Evolutionary conservation across 306 rosid species (phyloP), one percentile per base, ranked within the genome.

Genomic region (Dalbergia cultrata): DNA sequence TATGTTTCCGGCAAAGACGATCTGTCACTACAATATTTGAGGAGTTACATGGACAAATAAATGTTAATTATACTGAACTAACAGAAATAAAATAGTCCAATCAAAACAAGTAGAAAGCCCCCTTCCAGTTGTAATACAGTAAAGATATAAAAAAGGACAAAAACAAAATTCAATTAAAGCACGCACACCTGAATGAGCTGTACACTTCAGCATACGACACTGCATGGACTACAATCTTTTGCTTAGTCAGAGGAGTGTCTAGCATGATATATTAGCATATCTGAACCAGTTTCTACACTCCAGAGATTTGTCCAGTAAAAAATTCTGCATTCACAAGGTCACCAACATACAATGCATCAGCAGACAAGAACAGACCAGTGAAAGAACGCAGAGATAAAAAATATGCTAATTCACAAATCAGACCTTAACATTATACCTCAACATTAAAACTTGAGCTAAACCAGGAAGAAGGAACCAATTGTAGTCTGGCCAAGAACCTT

Each of bases 401-500:
- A 63, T n/a, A 58, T 10, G 74, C 56, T 12, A 49, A 67, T 56
- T 74, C 58, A 63, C 43, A n/a, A 56, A 73, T 69, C 86, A 78
- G 72, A 67, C 90, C 86, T 79, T 70, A 47, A 34, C 19, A 77
- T 18, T 72, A 77, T 53, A 59, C 34, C 59, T 71, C 54, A 78
- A 75, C 81, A 70, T 31, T 21, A 75, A 19, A 83, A 65, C 53
- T 82, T 56, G 85, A 84, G 80, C 89, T 88, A 95, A 85, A 89
- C 90, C 90, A 88, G 75, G 92, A 93, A 96, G 87, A 92, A 74
- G 70, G 98, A 82, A 60, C 93, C 96, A 35, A 89, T 92, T n/a
- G 97, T 93, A 63, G 99, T 96, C 88, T 86, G 93, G 68, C 98
- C 94, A 73, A 96, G 99, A 83, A 96, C 99, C 90, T 87, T 93